Evolutionary conservation across 192 early-diverging fungal genomes (phyloP).

Genomic region (Piromyces finnis): DNA sequence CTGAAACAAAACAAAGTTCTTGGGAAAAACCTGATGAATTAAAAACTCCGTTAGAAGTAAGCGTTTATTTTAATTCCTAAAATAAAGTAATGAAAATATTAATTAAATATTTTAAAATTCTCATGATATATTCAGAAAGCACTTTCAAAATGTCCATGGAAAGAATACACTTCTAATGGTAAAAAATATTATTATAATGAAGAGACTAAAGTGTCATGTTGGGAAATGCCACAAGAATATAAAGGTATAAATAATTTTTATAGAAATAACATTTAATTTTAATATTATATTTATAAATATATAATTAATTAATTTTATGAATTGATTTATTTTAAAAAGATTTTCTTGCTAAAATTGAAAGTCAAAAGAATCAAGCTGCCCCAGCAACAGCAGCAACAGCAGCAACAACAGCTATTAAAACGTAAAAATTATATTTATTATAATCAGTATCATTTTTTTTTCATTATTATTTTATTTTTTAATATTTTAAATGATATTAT

Average conservation of each 20-base stretch:
- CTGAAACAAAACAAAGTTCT: conserved; percentile 47
- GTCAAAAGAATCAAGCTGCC: not conserved
- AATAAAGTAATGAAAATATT: too few relatives aligned
- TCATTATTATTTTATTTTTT: too few relatives aligned
- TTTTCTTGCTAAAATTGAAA: not conserved
- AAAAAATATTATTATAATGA: not conserved
- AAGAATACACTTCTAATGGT: not conserved
- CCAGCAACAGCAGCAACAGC: too few relatives aligned
- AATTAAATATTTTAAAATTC: too few relatives aligned
- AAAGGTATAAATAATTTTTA: not conserved
- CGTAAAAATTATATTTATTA: too few relatives aligned
- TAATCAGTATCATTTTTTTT: too few relatives aligned
- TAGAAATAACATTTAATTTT: too few relatives aligned
- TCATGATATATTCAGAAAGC: too few relatives aligned
- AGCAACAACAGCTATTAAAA: not conserved
- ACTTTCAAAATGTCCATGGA: conserved; percentile 2
- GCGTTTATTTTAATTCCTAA: too few relatives aligned
- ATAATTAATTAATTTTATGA: too few relatives aligned
- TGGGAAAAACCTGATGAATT: conserved; percentile 94
- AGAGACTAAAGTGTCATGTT: not conserved
- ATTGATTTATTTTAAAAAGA: not conserved
- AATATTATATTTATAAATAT: too few relatives aligned
- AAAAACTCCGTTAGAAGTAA: conserved; percentile 51
- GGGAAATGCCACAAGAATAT: not conserved
- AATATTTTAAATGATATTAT: too few relatives aligned